phyloP scores from a whole-genome alignment of 257 asterid species.

The Solanum raphanifolium region DNA sequence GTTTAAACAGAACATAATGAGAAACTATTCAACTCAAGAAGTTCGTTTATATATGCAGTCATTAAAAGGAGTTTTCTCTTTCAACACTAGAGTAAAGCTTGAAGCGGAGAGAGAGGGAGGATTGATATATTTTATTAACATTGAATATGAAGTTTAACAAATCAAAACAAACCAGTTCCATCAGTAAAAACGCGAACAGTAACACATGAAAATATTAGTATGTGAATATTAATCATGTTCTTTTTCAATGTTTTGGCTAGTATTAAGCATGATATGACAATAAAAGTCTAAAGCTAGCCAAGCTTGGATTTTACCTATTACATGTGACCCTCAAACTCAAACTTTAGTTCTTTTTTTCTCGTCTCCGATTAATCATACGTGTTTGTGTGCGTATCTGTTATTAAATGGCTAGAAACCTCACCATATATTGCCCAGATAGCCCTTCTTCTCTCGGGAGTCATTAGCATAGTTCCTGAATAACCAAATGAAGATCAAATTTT shows the following conservation, averaged over 20 bases:
- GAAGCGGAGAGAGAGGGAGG: background rate
- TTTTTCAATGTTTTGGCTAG: background rate
- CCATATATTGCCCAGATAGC: slow-evolving; percentile 99
- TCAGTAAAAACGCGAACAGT: background rate
- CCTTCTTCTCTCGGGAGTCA: slow-evolving; percentile 90
- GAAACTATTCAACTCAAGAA: background rate
- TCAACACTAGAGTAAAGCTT: background rate
- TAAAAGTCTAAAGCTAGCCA: no score
- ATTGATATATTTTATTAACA: background rate
- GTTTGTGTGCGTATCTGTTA: background rate
- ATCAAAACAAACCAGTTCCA: background rate
- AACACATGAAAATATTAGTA: background rate
- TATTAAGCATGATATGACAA: background rate
- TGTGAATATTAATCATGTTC: background rate
- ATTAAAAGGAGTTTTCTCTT: background rate
- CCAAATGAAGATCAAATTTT: background rate
- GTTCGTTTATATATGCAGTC: background rate
- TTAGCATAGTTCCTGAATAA: slow-evolving; percentile 72
- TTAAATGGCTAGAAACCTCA: slow-evolving; percentile 20
- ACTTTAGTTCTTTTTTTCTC: background rate
- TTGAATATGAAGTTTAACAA: background rate
- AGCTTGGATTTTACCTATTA: no score
- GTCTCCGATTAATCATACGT: background rate
- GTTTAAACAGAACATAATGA: slow-evolving; percentile 1
- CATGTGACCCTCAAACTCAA: background rate